A percentile compares a stretch with the other conserved stretches of the same genome.
These are phyloP conservation scores for Phytophthora hybrid DNA, from an alignment of 352 stramenopile species.

Conservation along the genomic window DNA sequence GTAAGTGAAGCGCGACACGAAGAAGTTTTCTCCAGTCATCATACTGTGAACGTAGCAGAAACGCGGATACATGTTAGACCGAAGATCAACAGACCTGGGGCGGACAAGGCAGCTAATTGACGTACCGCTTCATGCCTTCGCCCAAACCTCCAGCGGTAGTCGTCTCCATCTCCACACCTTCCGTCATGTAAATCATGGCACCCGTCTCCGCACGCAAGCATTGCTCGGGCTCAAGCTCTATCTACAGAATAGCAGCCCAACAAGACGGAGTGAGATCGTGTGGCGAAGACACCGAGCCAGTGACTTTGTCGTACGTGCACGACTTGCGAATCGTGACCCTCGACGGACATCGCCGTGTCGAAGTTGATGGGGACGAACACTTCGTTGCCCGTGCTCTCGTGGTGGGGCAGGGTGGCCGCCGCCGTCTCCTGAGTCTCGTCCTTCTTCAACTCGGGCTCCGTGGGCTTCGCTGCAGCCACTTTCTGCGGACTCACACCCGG, in stretches of 20 bases:
- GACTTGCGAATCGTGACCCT: conserved; percentile 89
- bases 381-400: conserved; percentile 57
- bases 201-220: conserved; percentile 93
- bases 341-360: conserved; percentile 74
- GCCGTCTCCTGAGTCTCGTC: conserved; percentile 16
- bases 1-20: conserved; percentile 81
- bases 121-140: conserved; percentile 85
- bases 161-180: conserved; percentile 93
- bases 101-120: conserved; percentile 67
- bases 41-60: conserved; percentile 41
- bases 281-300: not conserved
- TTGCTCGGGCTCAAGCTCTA: conserved; percentile 92
- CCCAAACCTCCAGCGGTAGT: conserved; percentile 92
- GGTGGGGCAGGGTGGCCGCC: conserved; percentile 24
- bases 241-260: conserved; percentile 38
- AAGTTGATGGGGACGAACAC: conserved; percentile 87
- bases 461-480: conserved; percentile 10
- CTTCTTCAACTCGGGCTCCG: conserved; percentile 16
- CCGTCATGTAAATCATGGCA: conserved; percentile 97
- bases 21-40: conserved; percentile 86
- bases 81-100: not conserved
- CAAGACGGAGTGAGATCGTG: conserved; percentile 5
- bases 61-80: not conserved
- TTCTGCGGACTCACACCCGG: conserved; percentile 40
- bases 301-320: conserved; percentile 63